These are phyloP conservation scores for Nemania sp. DNA, from an alignment of 2,329 filamentous ascomycete genomes.

Conservation along the genomic window DNA sequence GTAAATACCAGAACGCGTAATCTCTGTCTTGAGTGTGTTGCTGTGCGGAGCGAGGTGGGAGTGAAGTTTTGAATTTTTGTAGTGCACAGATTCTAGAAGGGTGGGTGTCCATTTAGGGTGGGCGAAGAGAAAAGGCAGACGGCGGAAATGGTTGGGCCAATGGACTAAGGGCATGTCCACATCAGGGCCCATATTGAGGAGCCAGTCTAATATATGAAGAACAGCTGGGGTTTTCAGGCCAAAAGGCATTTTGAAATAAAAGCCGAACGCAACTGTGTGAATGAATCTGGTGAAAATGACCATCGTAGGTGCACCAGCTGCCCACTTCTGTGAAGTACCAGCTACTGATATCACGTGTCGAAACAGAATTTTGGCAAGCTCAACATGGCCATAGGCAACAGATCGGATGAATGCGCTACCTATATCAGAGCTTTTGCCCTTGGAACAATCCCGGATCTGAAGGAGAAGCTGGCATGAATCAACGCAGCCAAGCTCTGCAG, in stretches of 20 bases:
- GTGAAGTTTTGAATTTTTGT: background rate
- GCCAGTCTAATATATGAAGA: constrained; percentile 1
- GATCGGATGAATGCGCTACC: background rate
- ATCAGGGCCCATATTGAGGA: background rate
- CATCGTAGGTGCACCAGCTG: background rate
- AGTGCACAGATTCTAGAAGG: background rate
- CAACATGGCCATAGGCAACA: background rate
- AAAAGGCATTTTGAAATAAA: background rate
- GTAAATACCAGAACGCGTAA: background rate
- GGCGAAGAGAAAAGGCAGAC: too few relatives aligned
- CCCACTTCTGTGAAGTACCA: background rate
- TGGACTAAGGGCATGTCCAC: background rate
- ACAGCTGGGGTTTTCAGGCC: background rate
- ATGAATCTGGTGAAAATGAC: background rate
- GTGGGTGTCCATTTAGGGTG: background rate
- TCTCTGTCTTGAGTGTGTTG: background rate
- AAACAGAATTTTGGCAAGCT: background rate
- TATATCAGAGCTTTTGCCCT: background rate
- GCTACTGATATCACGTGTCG: background rate
- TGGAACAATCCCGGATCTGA: background rate
- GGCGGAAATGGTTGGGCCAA: background rate
- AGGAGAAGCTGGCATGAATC: constrained; percentile 1
- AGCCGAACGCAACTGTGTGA: background rate
- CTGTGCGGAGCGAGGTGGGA: background rate
- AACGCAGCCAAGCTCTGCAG: background rate